Conservation (phyloP, 2,329 filamentous ascomycete genomes). For the Cytospora leucostoma region DNA sequence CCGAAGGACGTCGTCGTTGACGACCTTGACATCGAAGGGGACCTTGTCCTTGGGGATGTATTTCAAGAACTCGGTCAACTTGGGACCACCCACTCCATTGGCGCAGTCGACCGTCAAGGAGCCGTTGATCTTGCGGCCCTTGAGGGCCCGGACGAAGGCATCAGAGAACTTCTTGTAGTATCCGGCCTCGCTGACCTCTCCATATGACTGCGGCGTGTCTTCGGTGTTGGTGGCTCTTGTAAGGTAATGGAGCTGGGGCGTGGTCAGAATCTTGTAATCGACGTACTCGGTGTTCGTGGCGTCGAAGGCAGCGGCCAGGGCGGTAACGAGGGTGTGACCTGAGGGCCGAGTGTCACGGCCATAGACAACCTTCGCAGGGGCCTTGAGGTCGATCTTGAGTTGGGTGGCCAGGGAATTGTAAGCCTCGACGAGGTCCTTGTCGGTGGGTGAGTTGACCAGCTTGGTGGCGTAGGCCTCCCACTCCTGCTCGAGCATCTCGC, state of each 20-base stretch:
- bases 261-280: constrained; percentile 91
- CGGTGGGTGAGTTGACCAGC: constrained; percentile 80
- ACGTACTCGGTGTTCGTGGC: constrained; percentile 72
- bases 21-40: constrained; percentile 77
- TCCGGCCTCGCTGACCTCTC: constrained; percentile 82
- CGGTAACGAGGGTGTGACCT: constrained; percentile 77
- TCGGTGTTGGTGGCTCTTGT: constrained; percentile 93
- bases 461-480: constrained; percentile 90
- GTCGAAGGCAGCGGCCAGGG: constrained; percentile 77
- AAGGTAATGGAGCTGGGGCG: constrained; percentile 96
- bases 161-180: constrained; percentile 92
- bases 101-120: constrained; percentile 87
- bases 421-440: constrained; percentile 72
- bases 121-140: constrained; percentile 72
- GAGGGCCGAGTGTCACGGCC: constrained; percentile 93
- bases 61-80: constrained; percentile 84
- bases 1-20: constrained; percentile 91
- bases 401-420: constrained; percentile 76
- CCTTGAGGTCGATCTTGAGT: constrained; percentile 72
- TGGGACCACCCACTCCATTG: constrained; percentile 93
- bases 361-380: constrained; percentile 79
- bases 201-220: constrained; percentile 83
- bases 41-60: constrained; percentile 71
- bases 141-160: constrained; percentile 83
- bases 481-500: constrained; percentile 94